Conservation (phyloP, 2,329 filamentous ascomycete species). For the Fusarium cicatricum region DNA sequence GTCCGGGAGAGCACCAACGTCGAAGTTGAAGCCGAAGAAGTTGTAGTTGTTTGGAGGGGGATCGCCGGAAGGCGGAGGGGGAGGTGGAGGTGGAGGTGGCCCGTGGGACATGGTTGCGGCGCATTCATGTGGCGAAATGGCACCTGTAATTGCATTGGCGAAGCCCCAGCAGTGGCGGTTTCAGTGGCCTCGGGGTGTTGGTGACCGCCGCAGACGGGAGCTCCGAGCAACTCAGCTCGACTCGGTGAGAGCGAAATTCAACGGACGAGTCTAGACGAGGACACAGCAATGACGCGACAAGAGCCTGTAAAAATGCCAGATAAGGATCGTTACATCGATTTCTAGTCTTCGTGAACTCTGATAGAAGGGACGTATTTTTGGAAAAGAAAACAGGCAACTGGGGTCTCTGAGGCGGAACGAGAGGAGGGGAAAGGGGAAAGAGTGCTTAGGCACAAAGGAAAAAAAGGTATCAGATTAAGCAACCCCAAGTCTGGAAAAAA, state of each 20-base stretch:
- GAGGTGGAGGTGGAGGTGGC: constrained; percentile 47
- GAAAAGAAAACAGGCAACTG: neutral
- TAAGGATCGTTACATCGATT: neutral
- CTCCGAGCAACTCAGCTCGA: constrained; percentile 9
- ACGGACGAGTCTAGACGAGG: constrained; percentile 5
- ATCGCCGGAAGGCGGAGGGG: constrained; percentile 41
- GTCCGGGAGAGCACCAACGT: constrained; percentile 41
- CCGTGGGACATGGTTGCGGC: constrained; percentile 48
- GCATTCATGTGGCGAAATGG: constrained; percentile 35
- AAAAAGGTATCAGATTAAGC: neutral
- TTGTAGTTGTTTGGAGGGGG: constrained; percentile 39
- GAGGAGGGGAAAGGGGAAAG: neutral
- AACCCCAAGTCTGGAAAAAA: neutral
- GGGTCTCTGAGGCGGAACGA: neutral
- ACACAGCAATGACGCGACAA: constrained; percentile 2
- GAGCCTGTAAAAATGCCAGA: constrained; percentile 1
- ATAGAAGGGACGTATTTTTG: neutral
- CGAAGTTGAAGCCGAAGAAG: constrained; percentile 49
- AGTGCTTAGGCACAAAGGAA: neutral
- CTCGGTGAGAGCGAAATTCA: constrained; percentile 1
- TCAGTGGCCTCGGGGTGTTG: constrained; percentile 19
- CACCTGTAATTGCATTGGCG: constrained; percentile 41
- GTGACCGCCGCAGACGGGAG: constrained; percentile 8
- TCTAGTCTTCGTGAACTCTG: constrained; percentile 2
- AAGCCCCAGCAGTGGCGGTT: constrained; percentile 21